phyloP scores from a whole-genome alignment of 768 basidiomycete genomes.

The Glaciozyma martinii region DNA sequence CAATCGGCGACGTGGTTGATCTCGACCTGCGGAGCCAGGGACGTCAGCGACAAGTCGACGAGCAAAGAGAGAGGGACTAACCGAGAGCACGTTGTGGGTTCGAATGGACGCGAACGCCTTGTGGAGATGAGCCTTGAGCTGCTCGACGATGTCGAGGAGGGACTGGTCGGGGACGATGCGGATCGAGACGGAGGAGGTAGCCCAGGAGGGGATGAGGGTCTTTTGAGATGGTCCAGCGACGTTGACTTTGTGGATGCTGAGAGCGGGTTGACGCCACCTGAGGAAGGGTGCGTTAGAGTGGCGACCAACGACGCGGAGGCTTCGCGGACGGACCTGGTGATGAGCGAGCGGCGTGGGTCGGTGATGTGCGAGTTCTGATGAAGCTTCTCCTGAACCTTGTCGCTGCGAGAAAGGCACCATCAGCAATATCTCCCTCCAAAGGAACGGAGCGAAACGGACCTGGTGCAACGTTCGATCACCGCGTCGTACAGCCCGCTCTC shows the following conservation, averaged over 20 bases:
- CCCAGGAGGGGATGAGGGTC: conserved; percentile 78
- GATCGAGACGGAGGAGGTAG: conserved; percentile 75
- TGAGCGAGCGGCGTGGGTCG: conserved; percentile 23
- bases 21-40: conserved; percentile 47
- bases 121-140: conserved; percentile 54
- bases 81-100: conserved; percentile 66
- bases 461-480: conserved; percentile 47
- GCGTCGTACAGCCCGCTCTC: conserved; percentile 62
- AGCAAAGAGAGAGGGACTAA: conserved; percentile 37
- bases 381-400: conserved; percentile 1
- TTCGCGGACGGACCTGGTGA: conserved; percentile 7
- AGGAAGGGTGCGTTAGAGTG: neutral
- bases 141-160: conserved; percentile 56
- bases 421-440: neutral
- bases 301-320: neutral
- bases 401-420: neutral
- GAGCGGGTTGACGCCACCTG: conserved; percentile 81
- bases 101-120: conserved; percentile 52
- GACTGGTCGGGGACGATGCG: conserved; percentile 93
- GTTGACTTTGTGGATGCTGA: conserved; percentile 76
- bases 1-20: conserved; percentile 82
- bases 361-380: conserved; percentile 12
- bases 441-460: neutral
- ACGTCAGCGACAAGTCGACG: neutral
- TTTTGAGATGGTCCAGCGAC: conserved; percentile 59